Conservation (phyloP, 2,329 filamentous ascomycete species). For the Colletotrichum lupini region DNA sequence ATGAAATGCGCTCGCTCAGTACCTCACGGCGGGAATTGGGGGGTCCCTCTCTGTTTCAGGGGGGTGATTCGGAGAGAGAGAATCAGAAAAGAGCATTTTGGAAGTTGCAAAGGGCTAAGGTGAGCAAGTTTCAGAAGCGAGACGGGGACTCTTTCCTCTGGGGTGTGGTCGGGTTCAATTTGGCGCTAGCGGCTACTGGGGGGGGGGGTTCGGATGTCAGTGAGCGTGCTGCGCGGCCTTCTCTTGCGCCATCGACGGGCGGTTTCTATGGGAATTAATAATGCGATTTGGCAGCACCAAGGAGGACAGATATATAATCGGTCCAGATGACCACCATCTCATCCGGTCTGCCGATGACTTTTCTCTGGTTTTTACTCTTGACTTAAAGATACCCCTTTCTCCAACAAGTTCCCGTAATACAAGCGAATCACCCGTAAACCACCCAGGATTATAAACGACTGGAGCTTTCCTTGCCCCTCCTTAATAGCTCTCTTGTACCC, state of each 20-base stretch:
- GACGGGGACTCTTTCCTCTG: neutral
- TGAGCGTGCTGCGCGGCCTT: neutral
- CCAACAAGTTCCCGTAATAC: neutral
- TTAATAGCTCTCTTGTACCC: slow-evolving; percentile 27
- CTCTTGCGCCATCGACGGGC: slow-evolving; percentile 33
- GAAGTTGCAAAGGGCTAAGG: neutral
- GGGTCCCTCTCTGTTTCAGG: slow-evolving; percentile 25
- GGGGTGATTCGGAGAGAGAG: slow-evolving; percentile 4
- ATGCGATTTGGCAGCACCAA: slow-evolving; percentile 2
- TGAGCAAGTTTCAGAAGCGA: slow-evolving; percentile 38
- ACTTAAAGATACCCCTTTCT: slow-evolving; percentile 8
- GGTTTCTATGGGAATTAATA: slow-evolving; percentile 27
- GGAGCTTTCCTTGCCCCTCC: slow-evolving; percentile 29
- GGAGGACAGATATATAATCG: slow-evolving; percentile 26
- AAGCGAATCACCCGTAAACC: neutral
- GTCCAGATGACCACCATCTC: neutral
- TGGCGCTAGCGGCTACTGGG: neutral
- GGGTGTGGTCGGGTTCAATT: slow-evolving; percentile 17
- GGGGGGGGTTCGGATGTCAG: neutral
- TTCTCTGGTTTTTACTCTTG: neutral
- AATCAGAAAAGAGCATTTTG: neutral
- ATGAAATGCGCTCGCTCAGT: slow-evolving; percentile 32
- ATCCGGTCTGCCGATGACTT: too few species aligned
- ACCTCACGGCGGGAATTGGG: slow-evolving; percentile 9
- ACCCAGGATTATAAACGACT: neutral